Evolutionary conservation across 2,329 filamentous ascomycete species (phyloP).

Genomic region (Claviceps purpurea): DNA sequence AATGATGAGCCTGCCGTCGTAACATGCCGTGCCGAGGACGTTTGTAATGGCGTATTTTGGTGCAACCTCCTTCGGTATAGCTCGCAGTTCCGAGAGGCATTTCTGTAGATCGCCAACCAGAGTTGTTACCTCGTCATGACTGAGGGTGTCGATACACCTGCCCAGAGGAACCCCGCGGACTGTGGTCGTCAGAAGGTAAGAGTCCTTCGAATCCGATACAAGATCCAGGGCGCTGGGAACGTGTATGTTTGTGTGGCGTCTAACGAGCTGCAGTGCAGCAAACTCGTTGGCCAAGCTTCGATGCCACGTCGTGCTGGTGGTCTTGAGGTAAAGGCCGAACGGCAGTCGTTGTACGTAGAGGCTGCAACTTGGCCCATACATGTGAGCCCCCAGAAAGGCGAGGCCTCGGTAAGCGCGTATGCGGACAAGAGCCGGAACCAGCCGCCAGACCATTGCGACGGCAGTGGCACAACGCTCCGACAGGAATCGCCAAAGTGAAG

Average conservation of each 20-base stretch:
- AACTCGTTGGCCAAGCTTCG: constrained; percentile 3
- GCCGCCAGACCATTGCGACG: not conserved
- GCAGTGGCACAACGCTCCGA: not conserved
- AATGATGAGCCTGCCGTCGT: not conserved
- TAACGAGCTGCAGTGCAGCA: constrained; percentile 1
- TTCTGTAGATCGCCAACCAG: constrained; percentile 1
- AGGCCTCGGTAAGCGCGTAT: constrained; percentile 1
- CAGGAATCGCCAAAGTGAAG: not conserved
- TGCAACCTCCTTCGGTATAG: constrained; percentile 2
- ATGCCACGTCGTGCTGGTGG: not conserved
- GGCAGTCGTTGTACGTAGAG: constrained; percentile 10
- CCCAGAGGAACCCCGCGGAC: not conserved
- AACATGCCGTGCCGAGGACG: constrained; percentile 1
- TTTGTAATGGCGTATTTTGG: constrained; percentile 1
- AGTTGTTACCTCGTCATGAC: constrained; percentile 1
- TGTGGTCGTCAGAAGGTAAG: constrained; percentile 3
- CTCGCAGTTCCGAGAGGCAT: not conserved
- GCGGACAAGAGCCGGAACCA: not conserved
- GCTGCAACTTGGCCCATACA: constrained; percentile 8
- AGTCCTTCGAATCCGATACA: not conserved
- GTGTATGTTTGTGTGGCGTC: constrained; percentile 1
- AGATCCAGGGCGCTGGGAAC: constrained; percentile 4
- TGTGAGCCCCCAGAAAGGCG: not conserved
- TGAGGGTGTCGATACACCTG: constrained; percentile 3
- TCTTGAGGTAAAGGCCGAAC: constrained; percentile 11